phyloP scores from a whole-genome alignment of 169 alveolate species.

The Plasmodium ovale region DNA sequence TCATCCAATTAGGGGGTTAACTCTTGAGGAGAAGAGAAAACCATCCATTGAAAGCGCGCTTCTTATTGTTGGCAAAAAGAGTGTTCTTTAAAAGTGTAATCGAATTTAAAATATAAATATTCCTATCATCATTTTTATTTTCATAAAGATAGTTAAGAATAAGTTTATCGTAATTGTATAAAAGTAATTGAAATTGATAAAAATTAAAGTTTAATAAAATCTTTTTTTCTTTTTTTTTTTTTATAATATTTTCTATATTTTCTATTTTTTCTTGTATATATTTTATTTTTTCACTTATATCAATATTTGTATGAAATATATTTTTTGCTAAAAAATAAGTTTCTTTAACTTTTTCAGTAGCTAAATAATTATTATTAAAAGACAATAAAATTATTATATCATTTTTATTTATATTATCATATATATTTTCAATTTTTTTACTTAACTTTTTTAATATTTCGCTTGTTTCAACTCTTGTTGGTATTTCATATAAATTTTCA shows the following conservation, averaged over 20 bases:
- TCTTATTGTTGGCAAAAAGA: not conserved
- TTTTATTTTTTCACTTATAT: constrained; percentile 32
- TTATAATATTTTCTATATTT: constrained; percentile 11
- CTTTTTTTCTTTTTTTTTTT: constrained; percentile 22
- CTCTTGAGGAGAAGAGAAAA: constrained; percentile 44
- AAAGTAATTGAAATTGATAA: constrained; percentile 18
- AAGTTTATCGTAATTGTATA: constrained; percentile 23
- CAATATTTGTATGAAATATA: constrained; percentile 28
- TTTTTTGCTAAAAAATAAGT: constrained; percentile 52
- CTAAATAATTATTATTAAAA: constrained; percentile 56
- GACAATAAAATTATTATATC: constrained; percentile 51
- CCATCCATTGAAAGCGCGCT: constrained; percentile 58
- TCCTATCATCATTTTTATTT: constrained; percentile 36
- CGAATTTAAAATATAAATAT: constrained; percentile 37
- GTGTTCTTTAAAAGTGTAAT: constrained; percentile 32
- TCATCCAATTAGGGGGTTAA: not conserved
- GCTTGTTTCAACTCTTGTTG: constrained; percentile 67
- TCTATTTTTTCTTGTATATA: constrained; percentile 24
- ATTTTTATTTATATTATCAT: constrained; percentile 24
- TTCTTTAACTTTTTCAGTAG: constrained; percentile 64
- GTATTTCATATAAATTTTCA: constrained; percentile 40
- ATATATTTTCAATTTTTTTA: constrained; percentile 42
- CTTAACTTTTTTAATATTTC: constrained; percentile 39
- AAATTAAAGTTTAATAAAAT: not conserved
- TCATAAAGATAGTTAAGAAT: constrained; percentile 35